These are phyloP conservation scores for Tagetes patula DNA, from an alignment of 129 eudicot genomes.

Conservation along the genomic window DNA sequence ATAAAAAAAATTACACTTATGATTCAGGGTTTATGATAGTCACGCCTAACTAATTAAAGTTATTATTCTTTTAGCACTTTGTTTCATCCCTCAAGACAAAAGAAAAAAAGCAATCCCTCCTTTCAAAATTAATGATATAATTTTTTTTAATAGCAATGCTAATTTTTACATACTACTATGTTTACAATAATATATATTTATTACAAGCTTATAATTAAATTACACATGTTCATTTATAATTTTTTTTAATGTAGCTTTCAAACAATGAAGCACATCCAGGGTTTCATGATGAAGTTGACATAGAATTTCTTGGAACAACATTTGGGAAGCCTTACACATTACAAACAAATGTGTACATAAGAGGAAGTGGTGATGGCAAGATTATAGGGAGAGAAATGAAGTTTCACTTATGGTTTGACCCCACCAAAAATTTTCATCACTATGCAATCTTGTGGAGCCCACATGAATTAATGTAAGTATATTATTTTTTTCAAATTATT, in stretches of 20 bases:
- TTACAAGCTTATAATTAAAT: background rate
- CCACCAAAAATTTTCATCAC: slow-evolving; percentile 55
- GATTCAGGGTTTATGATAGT: no score
- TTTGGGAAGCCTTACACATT: slow-evolving; percentile 67
- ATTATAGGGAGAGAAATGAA: slow-evolving; percentile 72
- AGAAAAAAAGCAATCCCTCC: background rate
- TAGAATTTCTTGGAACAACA: slow-evolving; percentile 69
- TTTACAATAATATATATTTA: background rate
- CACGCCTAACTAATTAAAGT: no score
- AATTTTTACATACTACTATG: background rate
- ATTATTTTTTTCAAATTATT: background rate
- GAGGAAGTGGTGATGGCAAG: slow-evolving; percentile 68
- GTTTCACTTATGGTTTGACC: slow-evolving; percentile 73
- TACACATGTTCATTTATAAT: background rate
- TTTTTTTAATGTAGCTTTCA: slow-evolving; percentile 37
- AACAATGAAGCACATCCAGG: slow-evolving; percentile 69
- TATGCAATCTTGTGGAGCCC: slow-evolving; percentile 73
- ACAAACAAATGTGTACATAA: slow-evolving; percentile 63
- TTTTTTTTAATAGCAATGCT: background rate
- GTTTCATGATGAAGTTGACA: slow-evolving; percentile 67
- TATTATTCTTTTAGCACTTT: background rate
- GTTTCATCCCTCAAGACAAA: background rate
- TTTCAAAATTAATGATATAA: background rate
- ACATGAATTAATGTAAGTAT: slow-evolving; percentile 49
- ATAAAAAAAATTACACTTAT: no score